Conservation (phyloP, 345 rosid species). For the Viola odorata region DNA sequence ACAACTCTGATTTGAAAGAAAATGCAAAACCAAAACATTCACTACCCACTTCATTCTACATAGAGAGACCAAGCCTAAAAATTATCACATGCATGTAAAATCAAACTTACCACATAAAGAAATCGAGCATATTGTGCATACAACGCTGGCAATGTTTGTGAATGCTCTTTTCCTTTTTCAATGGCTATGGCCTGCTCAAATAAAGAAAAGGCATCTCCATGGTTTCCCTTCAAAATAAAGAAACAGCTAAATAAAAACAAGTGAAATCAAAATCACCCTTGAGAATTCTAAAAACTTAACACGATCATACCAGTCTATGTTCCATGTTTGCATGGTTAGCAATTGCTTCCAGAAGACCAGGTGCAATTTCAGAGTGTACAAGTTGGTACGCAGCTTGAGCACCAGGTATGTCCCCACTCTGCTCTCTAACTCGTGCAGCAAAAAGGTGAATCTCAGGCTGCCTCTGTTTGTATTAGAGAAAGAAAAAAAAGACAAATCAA, state of each 20-base stretch:
- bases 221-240: conserved; percentile 54
- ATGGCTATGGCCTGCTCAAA: conserved; percentile 92
- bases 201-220: conserved; percentile 65
- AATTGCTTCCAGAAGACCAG: conserved; percentile 94
- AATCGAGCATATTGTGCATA: conserved; percentile 89
- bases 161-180: conserved; percentile 92
- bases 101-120: conserved; percentile 54
- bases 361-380: conserved; percentile 79
- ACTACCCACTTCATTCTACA: too few species aligned
- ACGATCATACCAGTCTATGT: conserved; percentile 54
- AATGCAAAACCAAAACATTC: too few species aligned
- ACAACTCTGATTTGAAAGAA: too few species aligned
- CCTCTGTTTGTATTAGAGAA: conserved; percentile 46
- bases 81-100: background rate
- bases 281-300: conserved; percentile 12
- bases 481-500: background rate
- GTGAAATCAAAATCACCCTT: conserved; percentile 4
- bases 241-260: conserved; percentile 17
- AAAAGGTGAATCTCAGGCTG: conserved; percentile 93
- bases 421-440: conserved; percentile 84
- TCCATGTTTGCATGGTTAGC: conserved; percentile 97
- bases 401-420: conserved; percentile 69
- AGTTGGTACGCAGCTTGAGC: conserved; percentile 89
- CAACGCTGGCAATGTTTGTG: conserved; percentile 63
- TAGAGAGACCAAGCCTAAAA: too few species aligned